Conservation (phyloP, 805 yeast species). For the Clavispora carvajalis region DNA sequence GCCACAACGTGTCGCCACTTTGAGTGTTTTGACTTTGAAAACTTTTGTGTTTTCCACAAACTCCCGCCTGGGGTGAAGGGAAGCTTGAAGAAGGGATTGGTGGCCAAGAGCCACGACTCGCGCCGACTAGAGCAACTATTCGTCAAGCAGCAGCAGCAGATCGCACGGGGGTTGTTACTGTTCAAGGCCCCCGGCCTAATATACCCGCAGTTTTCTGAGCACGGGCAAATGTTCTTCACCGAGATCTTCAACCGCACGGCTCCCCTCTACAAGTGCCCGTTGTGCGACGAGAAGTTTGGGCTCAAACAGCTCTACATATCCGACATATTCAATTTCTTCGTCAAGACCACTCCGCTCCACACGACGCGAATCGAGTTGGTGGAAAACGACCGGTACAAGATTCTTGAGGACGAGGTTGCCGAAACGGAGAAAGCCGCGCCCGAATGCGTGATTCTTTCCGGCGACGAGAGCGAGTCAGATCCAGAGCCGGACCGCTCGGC, state of each 20-base stretch:
- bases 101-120: slow-evolving; percentile 21
- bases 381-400: slow-evolving; percentile 29
- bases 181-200: slow-evolving; percentile 8
- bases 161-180: slow-evolving; percentile 8
- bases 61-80: slow-evolving; percentile 24
- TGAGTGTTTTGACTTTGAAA: slow-evolving; percentile 41
- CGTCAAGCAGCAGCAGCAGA: slow-evolving; percentile 9
- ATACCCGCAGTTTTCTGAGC: slow-evolving; percentile 14
- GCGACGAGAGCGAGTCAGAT: slow-evolving; percentile 22
- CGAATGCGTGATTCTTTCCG: slow-evolving; percentile 26
- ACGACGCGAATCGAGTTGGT: slow-evolving; percentile 31
- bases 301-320: slow-evolving; percentile 31
- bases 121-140: slow-evolving; percentile 12
- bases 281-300: slow-evolving; percentile 33
- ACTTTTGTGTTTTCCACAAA: slow-evolving; percentile 34
- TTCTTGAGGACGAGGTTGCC: slow-evolving; percentile 22
- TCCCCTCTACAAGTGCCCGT: slow-evolving; percentile 36
- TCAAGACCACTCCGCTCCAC: slow-evolving; percentile 32
- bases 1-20: slow-evolving; percentile 34
- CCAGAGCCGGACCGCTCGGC: not conserved
- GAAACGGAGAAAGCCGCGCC: slow-evolving; percentile 10
- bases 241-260: slow-evolving; percentile 12
- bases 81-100: slow-evolving; percentile 21
- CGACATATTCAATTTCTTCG: slow-evolving; percentile 37
- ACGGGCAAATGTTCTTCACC: slow-evolving; percentile 16